These are phyloP conservation scores for Thalassiosira tumida DNA, from an alignment of 352 stramenopile genomes.

Conservation along the genomic window DNA sequence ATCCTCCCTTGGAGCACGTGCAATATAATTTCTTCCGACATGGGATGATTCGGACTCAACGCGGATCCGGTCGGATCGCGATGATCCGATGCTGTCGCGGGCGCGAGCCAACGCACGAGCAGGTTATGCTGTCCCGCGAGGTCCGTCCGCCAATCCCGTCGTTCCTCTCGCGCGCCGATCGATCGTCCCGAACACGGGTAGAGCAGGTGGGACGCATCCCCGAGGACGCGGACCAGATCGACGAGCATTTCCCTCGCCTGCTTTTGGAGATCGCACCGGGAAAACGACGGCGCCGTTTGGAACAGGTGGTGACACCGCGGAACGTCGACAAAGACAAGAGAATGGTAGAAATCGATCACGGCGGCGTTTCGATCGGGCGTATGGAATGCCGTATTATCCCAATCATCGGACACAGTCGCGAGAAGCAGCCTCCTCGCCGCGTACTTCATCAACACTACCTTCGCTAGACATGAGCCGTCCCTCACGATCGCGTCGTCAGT, in stretches of 20 bases:
- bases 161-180: background rate
- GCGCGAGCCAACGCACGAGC: slow-evolving; percentile 63
- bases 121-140: slow-evolving; percentile 66
- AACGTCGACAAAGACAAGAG: slow-evolving; percentile 52
- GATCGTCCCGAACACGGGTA: slow-evolving; percentile 9
- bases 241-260: slow-evolving; percentile 44
- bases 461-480: slow-evolving; percentile 45
- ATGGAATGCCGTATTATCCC: no score
- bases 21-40: slow-evolving; percentile 71
- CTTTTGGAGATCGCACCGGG: slow-evolving; percentile 11
- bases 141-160: slow-evolving; percentile 5
- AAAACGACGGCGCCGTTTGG: background rate
- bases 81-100: background rate
- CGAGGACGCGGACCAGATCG: slow-evolving; percentile 49
- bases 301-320: slow-evolving; percentile 62
- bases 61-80: no score
- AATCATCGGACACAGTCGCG: no score
- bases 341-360: slow-evolving; percentile 49
- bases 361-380: background rate
- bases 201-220: slow-evolving; percentile 52
- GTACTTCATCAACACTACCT: slow-evolving; percentile 58
- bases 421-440: slow-evolving; percentile 34
- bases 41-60: slow-evolving; percentile 67
- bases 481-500: no score
- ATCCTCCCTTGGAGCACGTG: slow-evolving; percentile 59